Conservation (phyloP, 2,329 filamentous ascomycete genomes). For the Ophiosphaerella herpotricha region DNA sequence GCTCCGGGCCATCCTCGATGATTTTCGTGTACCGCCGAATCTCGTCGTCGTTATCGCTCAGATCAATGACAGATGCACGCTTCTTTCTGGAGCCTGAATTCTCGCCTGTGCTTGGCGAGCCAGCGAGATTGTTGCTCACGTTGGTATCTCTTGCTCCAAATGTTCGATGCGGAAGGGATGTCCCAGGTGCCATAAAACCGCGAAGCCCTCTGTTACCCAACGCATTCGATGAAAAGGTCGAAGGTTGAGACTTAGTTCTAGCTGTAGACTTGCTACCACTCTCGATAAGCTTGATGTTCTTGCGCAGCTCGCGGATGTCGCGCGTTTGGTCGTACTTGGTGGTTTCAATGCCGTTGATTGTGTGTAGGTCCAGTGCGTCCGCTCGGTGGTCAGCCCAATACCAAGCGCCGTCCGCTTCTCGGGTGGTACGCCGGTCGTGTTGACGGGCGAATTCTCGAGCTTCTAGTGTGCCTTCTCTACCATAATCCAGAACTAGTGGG, state of each 20-base stretch:
- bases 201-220: conserved; percentile 6
- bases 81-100: conserved; percentile 11
- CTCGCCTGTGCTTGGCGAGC: background rate
- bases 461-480: conserved; percentile 52
- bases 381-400: conserved; percentile 62
- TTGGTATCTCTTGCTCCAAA: background rate
- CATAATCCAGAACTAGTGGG: conserved; percentile 44
- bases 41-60: conserved; percentile 23
- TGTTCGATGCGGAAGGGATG: conserved; percentile 7
- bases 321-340: conserved; percentile 52
- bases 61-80: conserved; percentile 10
- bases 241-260: background rate
- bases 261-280: conserved; percentile 20
- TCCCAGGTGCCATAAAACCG: conserved; percentile 25
- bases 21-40: conserved; percentile 15
- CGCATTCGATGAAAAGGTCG: background rate
- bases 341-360: conserved; percentile 59
- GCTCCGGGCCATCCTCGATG: conserved; percentile 1
- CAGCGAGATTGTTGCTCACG: background rate
- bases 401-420: conserved; percentile 51
- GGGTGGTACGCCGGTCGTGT: conserved; percentile 55
- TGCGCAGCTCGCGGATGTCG: conserved; percentile 53
- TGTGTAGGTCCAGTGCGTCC: conserved; percentile 60
- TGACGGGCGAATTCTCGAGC: conserved; percentile 53
- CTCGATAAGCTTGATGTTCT: conserved; percentile 52